phyloP scores from a whole-genome alignment of 2,329 filamentous ascomycete species.

The Ascochyta pisi region DNA sequence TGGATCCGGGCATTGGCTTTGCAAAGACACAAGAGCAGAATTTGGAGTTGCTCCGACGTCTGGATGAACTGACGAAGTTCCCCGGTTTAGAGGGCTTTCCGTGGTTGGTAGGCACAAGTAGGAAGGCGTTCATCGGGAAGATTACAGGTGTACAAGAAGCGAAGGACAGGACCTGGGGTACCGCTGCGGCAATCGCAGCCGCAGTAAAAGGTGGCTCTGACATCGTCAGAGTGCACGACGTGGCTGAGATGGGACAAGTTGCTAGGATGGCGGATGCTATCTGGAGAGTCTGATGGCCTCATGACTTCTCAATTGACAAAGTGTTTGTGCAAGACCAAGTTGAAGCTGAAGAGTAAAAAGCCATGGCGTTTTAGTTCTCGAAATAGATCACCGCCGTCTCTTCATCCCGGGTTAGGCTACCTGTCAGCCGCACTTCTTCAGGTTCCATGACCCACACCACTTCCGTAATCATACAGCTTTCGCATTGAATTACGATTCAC shows the following conservation, averaged over 20 bases:
- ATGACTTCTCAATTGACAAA: background rate
- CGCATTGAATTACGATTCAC: background rate
- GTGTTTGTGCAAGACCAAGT: background rate
- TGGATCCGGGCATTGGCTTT: slow-evolving; percentile 94
- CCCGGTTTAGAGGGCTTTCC: slow-evolving; percentile 71
- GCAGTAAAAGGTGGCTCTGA: slow-evolving; percentile 88
- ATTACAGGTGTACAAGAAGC: slow-evolving; percentile 78
- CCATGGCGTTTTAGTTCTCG: background rate
- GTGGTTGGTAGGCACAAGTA: slow-evolving; percentile 87
- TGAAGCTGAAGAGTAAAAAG: background rate
- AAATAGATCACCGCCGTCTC: slow-evolving; percentile 10
- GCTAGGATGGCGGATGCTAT: slow-evolving; percentile 92
- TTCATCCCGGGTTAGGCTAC: background rate
- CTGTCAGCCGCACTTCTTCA: slow-evolving; percentile 5
- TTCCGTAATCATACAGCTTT: background rate
- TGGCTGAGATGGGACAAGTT: slow-evolving; percentile 83
- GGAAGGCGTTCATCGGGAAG: slow-evolving; percentile 86
- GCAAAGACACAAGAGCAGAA: slow-evolving; percentile 86
- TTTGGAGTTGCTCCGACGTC: slow-evolving; percentile 73
- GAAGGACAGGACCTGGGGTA: slow-evolving; percentile 78
- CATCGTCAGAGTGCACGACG: slow-evolving; percentile 91
- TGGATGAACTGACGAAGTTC: slow-evolving; percentile 63
- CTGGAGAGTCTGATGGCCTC: slow-evolving; percentile 60
- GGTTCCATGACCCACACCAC: background rate
- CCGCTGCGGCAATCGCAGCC: slow-evolving; percentile 84